Evolutionary conservation across 179 eudicot genomes (phyloP), one percentile per base, ranked within the genome.

Genomic region (Monotropa hypopitys): DNA sequence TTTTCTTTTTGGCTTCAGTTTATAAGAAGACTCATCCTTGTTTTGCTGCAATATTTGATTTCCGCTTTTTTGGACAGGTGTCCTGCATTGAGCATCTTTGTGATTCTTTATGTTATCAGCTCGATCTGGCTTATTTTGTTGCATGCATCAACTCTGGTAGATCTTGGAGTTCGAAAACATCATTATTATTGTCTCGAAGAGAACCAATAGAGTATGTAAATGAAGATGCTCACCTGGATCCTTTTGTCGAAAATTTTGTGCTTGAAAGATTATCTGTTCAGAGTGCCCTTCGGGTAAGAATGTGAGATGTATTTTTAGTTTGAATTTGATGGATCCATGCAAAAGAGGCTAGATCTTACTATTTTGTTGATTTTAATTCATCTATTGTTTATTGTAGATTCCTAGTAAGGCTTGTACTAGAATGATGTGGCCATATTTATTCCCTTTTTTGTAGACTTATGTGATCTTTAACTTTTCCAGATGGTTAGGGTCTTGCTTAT

Each of bases 61-160:
- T 18, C 53, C 9, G 45, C 13, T 56, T 23, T 71, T 74, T 76
- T 84, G 87, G 80, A 72, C 93, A 95, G 99, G 90, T 77, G 74
- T 91, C 99, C 28, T 87, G 91, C 57, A 84, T 91, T 68, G 97
- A 91, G 73, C 87, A 90, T 84, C 95, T 95, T 77, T 95, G 99
- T 78, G 97, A 93, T 84, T 73, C 88, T 81, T 84, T 95, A 86
- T 95, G 99, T 80, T 95, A 93, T 81, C 93, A 83, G 85, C 98
- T 95, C 77, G 99, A 95, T 86, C 85, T 95, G 74, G 99, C 99
- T 81, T 86, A 97, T 80, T 95, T 89, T 89, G 97, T 93, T 85
- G 99, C 93, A 68, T 85, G 89, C 79, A 90, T 85, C 80, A 95
- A 95, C 86, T 92, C 99, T 82, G 98, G 98, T 81, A 89, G 83